These are phyloP conservation scores for Nannizziopsis arthrosporioides DNA, from an alignment of 2,329 filamentous ascomycete species.

Conservation along the genomic window DNA sequence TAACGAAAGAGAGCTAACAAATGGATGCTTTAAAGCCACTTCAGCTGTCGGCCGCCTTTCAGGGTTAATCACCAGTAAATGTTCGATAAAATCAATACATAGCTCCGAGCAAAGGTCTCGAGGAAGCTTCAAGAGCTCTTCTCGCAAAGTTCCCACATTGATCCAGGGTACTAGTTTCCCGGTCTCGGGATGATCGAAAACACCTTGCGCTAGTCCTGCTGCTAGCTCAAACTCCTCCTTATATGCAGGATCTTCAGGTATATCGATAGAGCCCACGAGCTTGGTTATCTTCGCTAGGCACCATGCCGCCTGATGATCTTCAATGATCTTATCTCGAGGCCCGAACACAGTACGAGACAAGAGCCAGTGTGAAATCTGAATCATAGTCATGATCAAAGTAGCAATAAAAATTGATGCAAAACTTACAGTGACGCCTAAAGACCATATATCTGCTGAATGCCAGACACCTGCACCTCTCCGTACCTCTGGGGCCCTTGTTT, in stretches of 20 bases:
- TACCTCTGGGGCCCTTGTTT: slow-evolving; percentile 13
- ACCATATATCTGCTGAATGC: slow-evolving; percentile 13
- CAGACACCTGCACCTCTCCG: slow-evolving; percentile 10
- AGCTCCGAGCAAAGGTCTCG: neutral
- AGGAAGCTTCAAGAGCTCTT: slow-evolving; percentile 9
- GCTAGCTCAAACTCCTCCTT: slow-evolving; percentile 11
- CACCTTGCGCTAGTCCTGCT: neutral
- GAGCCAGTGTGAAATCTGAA: slow-evolving; percentile 11
- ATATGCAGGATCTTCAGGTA: slow-evolving; percentile 7
- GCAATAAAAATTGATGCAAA: neutral
- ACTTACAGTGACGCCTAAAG: slow-evolving; percentile 11
- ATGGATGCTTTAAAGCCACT: slow-evolving; percentile 11
- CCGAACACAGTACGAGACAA: slow-evolving; percentile 11
- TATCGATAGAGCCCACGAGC: slow-evolving; percentile 8
- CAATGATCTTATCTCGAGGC: slow-evolving; percentile 1
- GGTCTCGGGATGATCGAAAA: slow-evolving; percentile 2
- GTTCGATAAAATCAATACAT: slow-evolving; percentile 10
- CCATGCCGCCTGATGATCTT: slow-evolving; percentile 12
- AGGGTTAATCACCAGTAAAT: slow-evolving; percentile 10
- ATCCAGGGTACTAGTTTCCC: neutral
- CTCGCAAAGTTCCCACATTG: slow-evolving; percentile 2
- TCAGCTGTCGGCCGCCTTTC: slow-evolving; percentile 12
- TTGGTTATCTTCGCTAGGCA: slow-evolving; percentile 12
- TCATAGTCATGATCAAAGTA: neutral
- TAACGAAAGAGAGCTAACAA: slow-evolving; percentile 4